Evolutionary conservation across 2,329 filamentous ascomycete genomes (phyloP), one percentile per base, ranked within the genome.

Genomic region (Aspergillus arachidicola): DNA sequence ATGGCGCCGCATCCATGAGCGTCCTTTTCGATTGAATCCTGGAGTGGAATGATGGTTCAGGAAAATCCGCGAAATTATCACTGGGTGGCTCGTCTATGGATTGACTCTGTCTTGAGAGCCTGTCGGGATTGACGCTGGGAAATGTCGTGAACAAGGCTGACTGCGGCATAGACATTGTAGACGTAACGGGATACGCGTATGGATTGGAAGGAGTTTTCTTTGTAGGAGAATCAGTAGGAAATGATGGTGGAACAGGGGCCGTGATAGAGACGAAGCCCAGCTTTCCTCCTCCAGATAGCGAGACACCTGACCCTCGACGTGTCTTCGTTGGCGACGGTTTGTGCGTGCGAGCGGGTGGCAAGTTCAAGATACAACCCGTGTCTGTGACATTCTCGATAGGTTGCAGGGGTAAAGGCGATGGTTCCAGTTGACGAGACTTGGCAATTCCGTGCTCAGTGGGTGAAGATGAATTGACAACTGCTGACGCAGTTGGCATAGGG

Each of bases 311-410:
- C 69, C 81, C 81, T 69, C 83, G 82, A 60, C 79, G 77, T 38
- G 84, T 79, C 80, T 95, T 96, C 72, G 85, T 86, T 12, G 91
- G 92, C 60, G 92, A 96, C 62, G 84, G 84, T 72, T 82, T 84
- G 80, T 70, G 81, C 68, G 68, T 78, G 73, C 64, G 77, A 64
- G 76, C 72, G 59, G 82, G 77, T 26, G 86, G 80, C 28, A 91
- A 89, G 69, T 90, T 88, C 70, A 94, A 84, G 61, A 89, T 80
- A 70, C 89, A 84, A 77, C 91, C 91, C 66, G 84, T 82, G 78
- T 84, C 85, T 69, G 69, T 64, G 58, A 64, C 64, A 66, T 77
- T 77, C 50, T 78, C 80, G 50, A 79, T 73, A 16, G 78, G 74
- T 59, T 80, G 77, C 51, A 84, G 71, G 62, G 82, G 82, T 69